Base-by-base conservation (phyloP, 2,329 filamentous ascomycete genomes). In the Colletotrichum euphorbiae region DNA sequence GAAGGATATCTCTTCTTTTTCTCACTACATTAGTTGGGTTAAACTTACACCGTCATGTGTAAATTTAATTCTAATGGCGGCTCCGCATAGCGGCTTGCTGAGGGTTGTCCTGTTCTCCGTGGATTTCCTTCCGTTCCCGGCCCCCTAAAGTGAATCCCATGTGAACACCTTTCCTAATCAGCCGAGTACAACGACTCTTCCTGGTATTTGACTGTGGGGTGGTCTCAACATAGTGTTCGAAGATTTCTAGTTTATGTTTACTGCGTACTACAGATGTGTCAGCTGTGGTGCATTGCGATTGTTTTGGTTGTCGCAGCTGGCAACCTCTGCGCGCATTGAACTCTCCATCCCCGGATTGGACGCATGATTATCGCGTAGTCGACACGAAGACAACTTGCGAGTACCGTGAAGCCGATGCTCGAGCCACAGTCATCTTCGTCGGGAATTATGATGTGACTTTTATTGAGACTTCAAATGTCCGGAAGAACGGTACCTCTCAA, bases 91-190 rank as follows among this genome's bases (percentile, higher is more conserved):
- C 81, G 83, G 82, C 82, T 84, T 84, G 83, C 83, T 85, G 83
- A 84, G 82, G 82, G 83, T 80, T 82, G 82, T 79, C 75, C 77
- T 64, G 60, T 62, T 56, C 62, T 75, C 80, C 75, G 80, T 85
- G 81, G 80, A 80, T 84, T 79, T 83, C 79, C 82, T 81, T 84
- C 83, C 83, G 83, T 85, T 85, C 83, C 83, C 83, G 82, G 83
- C 83, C 83, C 77, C 82, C 83, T 73, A 82, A 68, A 85, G 73
- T 69, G 79, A 82, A 75, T 55, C 9, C 71, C 72, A 74, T 73
- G 81, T 80, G 79, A 81, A 75, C 76, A 77, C 81, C 82, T 82
- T 83, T 81, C 77, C 79, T 79, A 72, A 80, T 76, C 80, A 83
- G 83, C 79, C 81, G 73, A 74, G 76, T 76, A 77, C 77, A 74